Percentiles rank a stretch among this genome's conserved stretches.
phyloP scores from a whole-genome alignment of 768 basidiomycete species.

The Hypsizygus marmoreus region DNA sequence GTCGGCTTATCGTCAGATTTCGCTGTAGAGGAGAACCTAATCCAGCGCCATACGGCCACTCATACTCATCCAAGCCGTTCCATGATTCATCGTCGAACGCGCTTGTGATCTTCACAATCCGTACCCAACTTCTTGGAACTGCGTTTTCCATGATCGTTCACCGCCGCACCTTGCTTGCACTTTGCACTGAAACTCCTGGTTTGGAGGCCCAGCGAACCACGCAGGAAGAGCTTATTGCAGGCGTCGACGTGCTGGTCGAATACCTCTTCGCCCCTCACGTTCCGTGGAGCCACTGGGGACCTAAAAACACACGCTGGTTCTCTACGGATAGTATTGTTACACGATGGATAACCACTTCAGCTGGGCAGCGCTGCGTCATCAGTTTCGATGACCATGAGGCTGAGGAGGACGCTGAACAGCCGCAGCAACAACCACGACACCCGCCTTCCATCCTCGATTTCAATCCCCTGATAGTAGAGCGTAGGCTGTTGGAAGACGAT shows the following conservation, averaged over 20 bases:
- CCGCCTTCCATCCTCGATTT: conserved; percentile 9
- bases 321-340: conserved; percentile 3
- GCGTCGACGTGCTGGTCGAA: too few relatives aligned
- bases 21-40: conserved; percentile 19
- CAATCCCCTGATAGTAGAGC: conserved; percentile 2
- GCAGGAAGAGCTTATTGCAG: neutral
- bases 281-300: conserved; percentile 23
- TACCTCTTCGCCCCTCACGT: neutral
- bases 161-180: conserved; percentile 8
- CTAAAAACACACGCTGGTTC: conserved; percentile 19
- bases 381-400: neutral
- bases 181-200: neutral
- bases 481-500: neutral
- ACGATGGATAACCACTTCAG: conserved; percentile 24
- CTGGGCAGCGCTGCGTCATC: conserved; percentile 23
- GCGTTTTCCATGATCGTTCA: conserved; percentile 11
- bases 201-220: neutral
- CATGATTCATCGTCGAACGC: conserved; percentile 7
- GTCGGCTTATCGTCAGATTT: neutral
- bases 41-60: conserved; percentile 1
- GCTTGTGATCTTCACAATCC: conserved; percentile 11
- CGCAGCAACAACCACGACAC: neutral
- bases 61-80: conserved; percentile 7
- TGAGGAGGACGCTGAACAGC: neutral
- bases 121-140: neutral